Evolutionary conservation across 2,329 filamentous ascomycete species (phyloP).

Genomic region (Raffaelea albimanens): DNA sequence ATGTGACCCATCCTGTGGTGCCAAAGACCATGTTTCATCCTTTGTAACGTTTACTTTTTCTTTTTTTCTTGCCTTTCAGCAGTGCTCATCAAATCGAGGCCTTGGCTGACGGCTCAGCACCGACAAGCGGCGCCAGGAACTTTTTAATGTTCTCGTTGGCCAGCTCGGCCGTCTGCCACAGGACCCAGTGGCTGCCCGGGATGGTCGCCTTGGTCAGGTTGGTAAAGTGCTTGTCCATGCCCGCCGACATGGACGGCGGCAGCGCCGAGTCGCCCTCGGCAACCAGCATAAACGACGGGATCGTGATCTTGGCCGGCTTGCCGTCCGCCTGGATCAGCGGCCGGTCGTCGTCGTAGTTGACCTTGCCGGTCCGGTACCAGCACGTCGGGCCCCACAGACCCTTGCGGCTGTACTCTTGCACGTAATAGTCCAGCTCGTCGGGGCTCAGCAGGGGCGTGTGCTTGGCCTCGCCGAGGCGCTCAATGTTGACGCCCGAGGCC

Average conservation of each 20-base stretch:
- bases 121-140: conserved; percentile 53
- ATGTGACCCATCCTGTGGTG: too few relatives aligned
- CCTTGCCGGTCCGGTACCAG: conserved; percentile 71
- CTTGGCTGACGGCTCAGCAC: conserved; percentile 17
- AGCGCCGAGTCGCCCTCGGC: conserved; percentile 65
- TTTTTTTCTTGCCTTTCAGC: neutral
- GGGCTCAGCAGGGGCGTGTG: conserved; percentile 50
- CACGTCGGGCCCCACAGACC: conserved; percentile 74
- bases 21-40: too few relatives aligned
- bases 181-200: conserved; percentile 68
- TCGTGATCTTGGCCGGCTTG: conserved; percentile 32
- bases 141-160: conserved; percentile 59
- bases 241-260: conserved; percentile 57
- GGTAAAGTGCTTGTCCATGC: conserved; percentile 61
- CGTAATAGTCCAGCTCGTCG: conserved; percentile 71
- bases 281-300: conserved; percentile 66
- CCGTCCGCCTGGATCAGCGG: conserved; percentile 45
- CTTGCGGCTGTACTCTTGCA: conserved; percentile 57
- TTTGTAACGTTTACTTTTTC: neutral
- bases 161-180: conserved; percentile 62
- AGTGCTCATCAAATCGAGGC: conserved; percentile 26
- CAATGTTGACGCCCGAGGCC: conserved; percentile 52
- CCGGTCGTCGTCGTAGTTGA: conserved; percentile 70
- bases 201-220: conserved; percentile 59
- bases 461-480: conserved; percentile 48